phyloP scores from a whole-genome alignment of 768 basidiomycete genomes.

The Kondoa malvinella region DNA sequence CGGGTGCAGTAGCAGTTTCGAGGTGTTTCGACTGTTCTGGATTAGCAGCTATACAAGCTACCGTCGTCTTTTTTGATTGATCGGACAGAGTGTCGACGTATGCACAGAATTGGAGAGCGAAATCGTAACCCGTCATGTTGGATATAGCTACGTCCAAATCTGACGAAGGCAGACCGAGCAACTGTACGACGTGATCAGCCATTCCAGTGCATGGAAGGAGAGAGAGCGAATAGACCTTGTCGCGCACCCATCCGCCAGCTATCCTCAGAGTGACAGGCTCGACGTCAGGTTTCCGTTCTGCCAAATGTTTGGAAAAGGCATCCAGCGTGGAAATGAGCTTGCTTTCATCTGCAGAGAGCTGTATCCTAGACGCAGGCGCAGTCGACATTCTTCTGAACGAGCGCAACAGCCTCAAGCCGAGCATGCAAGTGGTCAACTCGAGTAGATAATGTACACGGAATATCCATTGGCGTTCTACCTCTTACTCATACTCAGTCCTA shows the following conservation, averaged over 20 bases:
- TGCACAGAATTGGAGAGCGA: constrained; percentile 58
- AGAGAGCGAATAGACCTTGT: constrained; percentile 49
- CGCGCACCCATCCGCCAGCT: constrained; percentile 95
- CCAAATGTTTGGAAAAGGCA: constrained; percentile 21
- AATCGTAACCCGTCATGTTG: constrained; percentile 73
- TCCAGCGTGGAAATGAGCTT: constrained; percentile 16
- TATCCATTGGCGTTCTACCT: too few relatives aligned
- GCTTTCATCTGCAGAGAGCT: constrained; percentile 15
- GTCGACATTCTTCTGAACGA: too few relatives aligned
- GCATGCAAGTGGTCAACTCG: background rate
- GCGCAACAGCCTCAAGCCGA: background rate
- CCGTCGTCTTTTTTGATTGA: constrained; percentile 29
- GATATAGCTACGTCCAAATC: constrained; percentile 87
- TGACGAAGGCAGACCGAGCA: constrained; percentile 61
- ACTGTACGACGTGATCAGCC: constrained; percentile 32
- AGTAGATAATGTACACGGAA: too few relatives aligned
- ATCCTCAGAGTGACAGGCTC: constrained; percentile 53
- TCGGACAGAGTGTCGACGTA: constrained; percentile 39
- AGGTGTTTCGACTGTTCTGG: constrained; percentile 96
- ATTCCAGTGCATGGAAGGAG: constrained; percentile 7
- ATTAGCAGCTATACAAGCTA: constrained; percentile 76
- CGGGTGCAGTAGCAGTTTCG: constrained; percentile 72
- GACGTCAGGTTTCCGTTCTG: constrained; percentile 9
- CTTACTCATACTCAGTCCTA: background rate
- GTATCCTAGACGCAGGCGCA: too few relatives aligned